Evolutionary conservation across 495 filamentous ascomycete species (phyloP).

Genomic region (Entonaema liquescens): DNA sequence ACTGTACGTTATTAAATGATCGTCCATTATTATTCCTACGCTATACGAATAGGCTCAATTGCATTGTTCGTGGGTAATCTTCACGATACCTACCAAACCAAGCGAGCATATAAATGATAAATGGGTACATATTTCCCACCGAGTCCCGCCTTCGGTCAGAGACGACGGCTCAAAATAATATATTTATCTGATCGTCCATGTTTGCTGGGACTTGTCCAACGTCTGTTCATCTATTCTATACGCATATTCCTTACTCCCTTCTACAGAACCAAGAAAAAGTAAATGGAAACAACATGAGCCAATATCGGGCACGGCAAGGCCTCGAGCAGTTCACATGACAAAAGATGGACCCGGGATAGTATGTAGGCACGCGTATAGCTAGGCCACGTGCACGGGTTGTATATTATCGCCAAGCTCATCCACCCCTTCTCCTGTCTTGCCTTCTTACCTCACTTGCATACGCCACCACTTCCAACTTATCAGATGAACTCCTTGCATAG

Average conservation of each 20-base stretch:
- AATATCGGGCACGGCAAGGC: neutral
- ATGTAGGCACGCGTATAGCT: neutral
- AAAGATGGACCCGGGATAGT: neutral
- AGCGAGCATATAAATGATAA: too few relatives aligned
- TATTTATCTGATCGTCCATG: neutral
- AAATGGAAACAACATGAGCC: neutral
- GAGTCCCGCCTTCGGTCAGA: slow-evolving; percentile 12
- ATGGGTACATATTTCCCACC: too few relatives aligned
- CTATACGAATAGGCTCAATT: neutral
- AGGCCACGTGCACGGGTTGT: neutral
- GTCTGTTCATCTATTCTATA: neutral
- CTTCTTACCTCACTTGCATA: neutral
- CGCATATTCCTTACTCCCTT: neutral
- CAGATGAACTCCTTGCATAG: neutral
- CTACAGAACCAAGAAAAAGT: neutral
- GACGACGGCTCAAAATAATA: neutral
- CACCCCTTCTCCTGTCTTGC: neutral
- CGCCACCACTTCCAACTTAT: neutral
- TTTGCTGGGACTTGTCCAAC: slow-evolving; percentile 1
- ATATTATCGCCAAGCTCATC: slow-evolving; percentile 7
- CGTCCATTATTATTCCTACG: neutral
- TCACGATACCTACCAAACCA: neutral
- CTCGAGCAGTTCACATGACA: neutral
- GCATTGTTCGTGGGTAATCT: neutral
- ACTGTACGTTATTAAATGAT: neutral